Base-by-base conservation (phyloP, 441 rosid genomes). In the Arabidopsis hybrid region DNA sequence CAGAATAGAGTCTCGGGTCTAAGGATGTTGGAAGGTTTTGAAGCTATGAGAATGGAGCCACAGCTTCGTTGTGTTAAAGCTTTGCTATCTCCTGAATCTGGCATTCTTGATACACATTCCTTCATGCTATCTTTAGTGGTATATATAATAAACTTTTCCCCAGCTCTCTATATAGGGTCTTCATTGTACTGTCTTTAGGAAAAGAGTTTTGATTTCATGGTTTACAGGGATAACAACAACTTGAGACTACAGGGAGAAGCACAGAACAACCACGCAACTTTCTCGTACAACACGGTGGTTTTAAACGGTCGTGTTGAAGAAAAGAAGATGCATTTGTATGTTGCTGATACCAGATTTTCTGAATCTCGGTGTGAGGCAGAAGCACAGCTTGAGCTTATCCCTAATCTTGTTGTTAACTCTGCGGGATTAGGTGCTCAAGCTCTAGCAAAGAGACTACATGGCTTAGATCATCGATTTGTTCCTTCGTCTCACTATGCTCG, bases 71-170 rank as follows among this genome's bases (percentile, higher is more conserved):
- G 97, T 61, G 89, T 83, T 42, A 90, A 88, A 74, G 99, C 99
- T 5, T 82, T 94, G 67, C 67, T 87, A 8, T 94, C 95, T 11
- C 91, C 96, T 69, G 72, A 78, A 39, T 84, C 99, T 63, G 97
- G 97, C 60, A 90, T 94, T 36, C 74, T 94, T n/a, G 96, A 94
- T 84, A 67, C 87, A 8, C 97, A 94, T 83, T 85, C 93, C 38
- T 81, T 94, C 42, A 89, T 94, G 96, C 83, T 94, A 8, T 87
- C 95, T 71, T 73, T 94, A 69, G 80, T 84, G 93, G 98, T 91
- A 85, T 60, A 74, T 18, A 11, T 21, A 40, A 40, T 14, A 32
- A 14, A 10, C 60, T 66, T 21, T 21, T 21, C 26, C 26, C 26
- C 26, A 21, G 26, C 3, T 60, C 49, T 50, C 45, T 13, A 4